phyloP scores from a whole-genome alignment of 148 eudicot genomes.

The Vaccinium myrtillus region DNA sequence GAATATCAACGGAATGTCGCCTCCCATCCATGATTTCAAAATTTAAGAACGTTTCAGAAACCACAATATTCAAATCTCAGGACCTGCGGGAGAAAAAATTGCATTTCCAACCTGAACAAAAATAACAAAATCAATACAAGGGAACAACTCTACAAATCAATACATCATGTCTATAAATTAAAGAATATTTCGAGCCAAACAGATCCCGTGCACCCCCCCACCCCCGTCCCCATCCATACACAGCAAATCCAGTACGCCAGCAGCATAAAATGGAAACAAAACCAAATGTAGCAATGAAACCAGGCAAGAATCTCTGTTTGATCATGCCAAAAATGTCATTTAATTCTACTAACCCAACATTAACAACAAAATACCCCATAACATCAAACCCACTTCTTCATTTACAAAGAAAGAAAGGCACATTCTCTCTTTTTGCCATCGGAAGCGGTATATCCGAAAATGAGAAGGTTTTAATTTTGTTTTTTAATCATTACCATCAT shows the following conservation, averaged over 20 bases:
- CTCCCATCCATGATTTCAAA: constrained; percentile 71
- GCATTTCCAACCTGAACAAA: constrained; percentile 27
- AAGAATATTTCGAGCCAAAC: not conserved
- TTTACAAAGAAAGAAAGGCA: not conserved
- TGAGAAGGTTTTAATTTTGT: too few relatives aligned
- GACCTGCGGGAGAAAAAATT: constrained; percentile 11
- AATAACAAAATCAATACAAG: constrained; percentile 1
- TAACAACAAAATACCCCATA: not conserved
- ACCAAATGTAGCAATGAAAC: not conserved
- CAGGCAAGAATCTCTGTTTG: not conserved
- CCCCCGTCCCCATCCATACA: not conserved
- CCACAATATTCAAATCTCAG: not conserved
- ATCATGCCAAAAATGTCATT: not conserved
- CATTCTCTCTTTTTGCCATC: not conserved
- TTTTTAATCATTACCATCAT: too few relatives aligned
- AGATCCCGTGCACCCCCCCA: not conserved
- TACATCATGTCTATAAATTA: not conserved
- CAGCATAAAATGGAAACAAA: not conserved
- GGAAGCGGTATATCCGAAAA: not conserved
- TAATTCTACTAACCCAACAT: not conserved
- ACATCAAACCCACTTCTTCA: not conserved
- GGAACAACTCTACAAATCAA: not conserved
- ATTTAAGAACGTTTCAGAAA: not conserved
- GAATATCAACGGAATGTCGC: constrained; percentile 87
- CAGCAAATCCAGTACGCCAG: not conserved